Percentiles rank a stretch among this genome's conserved stretches.
Conservation (phyloP, 768 basidiomycete species). For the Naganishia randhawae region DNA sequence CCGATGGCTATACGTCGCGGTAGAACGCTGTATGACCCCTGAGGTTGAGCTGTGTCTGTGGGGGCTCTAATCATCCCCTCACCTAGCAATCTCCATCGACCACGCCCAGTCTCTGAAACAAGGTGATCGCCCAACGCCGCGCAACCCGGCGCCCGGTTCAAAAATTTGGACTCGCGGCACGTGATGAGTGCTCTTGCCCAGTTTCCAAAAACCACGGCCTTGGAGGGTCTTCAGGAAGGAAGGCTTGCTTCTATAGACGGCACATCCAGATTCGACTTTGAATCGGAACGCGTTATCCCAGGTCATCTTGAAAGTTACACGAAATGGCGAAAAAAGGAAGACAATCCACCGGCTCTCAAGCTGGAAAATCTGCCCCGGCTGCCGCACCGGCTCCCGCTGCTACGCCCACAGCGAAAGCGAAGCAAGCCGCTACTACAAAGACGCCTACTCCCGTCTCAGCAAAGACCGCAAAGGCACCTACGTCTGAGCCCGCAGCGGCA, state of each 20-base stretch:
- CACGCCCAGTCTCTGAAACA: neutral
- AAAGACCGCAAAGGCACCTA: neutral
- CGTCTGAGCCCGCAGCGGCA: neutral
- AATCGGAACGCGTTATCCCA: too few relatives aligned
- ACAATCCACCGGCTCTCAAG: conserved; percentile 30
- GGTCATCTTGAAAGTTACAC: neutral
- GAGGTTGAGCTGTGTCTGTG: too few relatives aligned
- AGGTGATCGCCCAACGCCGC: conserved; percentile 15
- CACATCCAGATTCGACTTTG: too few relatives aligned
- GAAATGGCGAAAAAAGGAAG: conserved; percentile 9
- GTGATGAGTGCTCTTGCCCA: conserved; percentile 6
- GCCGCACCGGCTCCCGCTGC: conserved; percentile 3
- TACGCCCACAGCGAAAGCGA: conserved; percentile 16
- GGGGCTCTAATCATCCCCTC: too few relatives aligned
- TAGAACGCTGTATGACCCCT: neutral
- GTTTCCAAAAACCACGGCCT: neutral
- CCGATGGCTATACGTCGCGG: neutral
- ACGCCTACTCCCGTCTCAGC: neutral
- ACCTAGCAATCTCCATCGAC: neutral
- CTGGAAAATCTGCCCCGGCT: conserved; percentile 29
- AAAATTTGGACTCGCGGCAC: conserved; percentile 22
- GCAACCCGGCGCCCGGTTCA: neutral
- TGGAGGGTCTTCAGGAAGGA: too few relatives aligned
- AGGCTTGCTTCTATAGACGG: too few relatives aligned
- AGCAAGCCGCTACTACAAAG: conserved; percentile 15